phyloP scores from a whole-genome alignment of 345 rosid genomes.

The Anacardium occidentale region DNA sequence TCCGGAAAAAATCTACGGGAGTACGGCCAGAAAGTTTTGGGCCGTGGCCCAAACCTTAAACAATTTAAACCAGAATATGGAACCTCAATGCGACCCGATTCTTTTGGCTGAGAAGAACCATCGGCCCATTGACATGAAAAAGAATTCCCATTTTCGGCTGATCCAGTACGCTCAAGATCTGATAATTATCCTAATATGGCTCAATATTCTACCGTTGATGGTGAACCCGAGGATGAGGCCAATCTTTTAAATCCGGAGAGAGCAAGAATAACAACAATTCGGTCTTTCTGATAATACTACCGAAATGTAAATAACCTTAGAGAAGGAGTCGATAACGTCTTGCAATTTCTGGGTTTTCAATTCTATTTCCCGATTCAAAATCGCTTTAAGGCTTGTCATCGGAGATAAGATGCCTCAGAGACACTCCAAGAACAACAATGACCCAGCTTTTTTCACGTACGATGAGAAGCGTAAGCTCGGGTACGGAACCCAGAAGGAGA shows the following conservation, averaged over 20 bases:
- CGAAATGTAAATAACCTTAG: too few species aligned
- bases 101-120: too few species aligned
- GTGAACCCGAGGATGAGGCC: neutral
- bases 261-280: neutral
- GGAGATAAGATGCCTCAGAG: constrained; percentile 74
- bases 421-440: constrained; percentile 97
- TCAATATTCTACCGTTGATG: too few species aligned
- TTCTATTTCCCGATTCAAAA: neutral
- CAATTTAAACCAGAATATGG: too few species aligned
- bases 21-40: too few species aligned
- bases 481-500: constrained; percentile 92
- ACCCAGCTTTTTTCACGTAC: constrained; percentile 94
- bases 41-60: too few species aligned
- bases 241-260: neutral
- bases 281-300: neutral
- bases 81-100: too few species aligned
- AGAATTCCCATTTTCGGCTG: too few species aligned
- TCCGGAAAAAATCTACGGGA: too few species aligned
- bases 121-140: too few species aligned
- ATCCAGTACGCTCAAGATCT: too few species aligned
- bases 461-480: constrained; percentile 94
- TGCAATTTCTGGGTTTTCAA: constrained; percentile 32
- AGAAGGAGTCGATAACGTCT: neutral
- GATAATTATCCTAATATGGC: too few species aligned
- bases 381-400: neutral